Base-by-base conservation (phyloP, 345 rosid species). In the Kernera saxatilis region DNA sequence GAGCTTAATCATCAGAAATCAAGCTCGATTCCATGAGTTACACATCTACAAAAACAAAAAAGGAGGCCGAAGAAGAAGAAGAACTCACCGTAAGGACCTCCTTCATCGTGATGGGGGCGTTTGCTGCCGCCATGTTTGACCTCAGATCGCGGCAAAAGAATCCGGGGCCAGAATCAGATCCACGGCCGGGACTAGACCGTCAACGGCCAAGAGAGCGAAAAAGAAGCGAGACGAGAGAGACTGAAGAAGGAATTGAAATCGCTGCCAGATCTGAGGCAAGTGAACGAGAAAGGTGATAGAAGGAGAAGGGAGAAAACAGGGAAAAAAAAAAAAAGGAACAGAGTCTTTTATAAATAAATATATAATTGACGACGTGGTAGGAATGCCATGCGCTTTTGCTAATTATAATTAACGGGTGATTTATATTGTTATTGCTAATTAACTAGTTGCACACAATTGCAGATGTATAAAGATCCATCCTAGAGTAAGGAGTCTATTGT, bases 61-160 rank as follows among this genome's bases (percentile, higher is more conserved):
- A 39, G 15, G 21, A 72, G 61, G 63, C 27, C 39, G 49, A 3
- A 27, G 27, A 39, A 25, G n/a, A 55, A 46, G 49, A 15, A n/a
- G 46, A 78, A 65, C 90, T 79, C 72, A 90, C 96, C 43, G 90
- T 93, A 26, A 90, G 74, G 75, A 88, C 89, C 82, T 93, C 98
- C 80, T 88, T 88, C 98, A 93, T 87, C 73, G 92, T 61, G 86
- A 93, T 88, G 70, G 92, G 97, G 53, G 97, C 96, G 83, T 78
- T 91, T 26, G 97, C 91, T 30, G 93, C 90, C 77, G 95, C 91
- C 98, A 90, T 90, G 89, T 62, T 78, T 75, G 76, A 66, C 69
- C 69, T 71, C 70, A 85, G 84, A 84, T 84, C 77, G 56, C 76
- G 58, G 78, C 54, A 18, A 45, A 52, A 36, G 37, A 66, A 79